phyloP scores from a whole-genome alignment of 495 filamentous ascomycete genomes.

The Penicillium macrosclerotiorum region DNA sequence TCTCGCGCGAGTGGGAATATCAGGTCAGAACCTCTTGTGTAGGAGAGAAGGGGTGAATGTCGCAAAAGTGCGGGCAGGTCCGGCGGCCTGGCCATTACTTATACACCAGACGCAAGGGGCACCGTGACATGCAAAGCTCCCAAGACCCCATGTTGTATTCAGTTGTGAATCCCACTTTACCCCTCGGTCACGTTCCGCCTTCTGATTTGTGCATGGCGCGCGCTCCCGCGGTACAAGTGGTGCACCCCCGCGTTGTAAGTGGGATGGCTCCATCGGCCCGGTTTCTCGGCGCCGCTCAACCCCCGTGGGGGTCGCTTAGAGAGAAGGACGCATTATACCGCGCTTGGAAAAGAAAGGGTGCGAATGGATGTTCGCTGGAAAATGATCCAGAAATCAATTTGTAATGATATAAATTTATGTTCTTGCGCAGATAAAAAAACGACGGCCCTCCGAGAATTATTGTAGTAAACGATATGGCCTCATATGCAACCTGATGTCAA shows the following conservation, averaged over 20 bases:
- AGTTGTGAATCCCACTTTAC: constrained; percentile 5
- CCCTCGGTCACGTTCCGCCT: background rate
- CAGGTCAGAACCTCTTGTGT: background rate
- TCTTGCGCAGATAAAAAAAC: no score
- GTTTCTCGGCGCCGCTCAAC: background rate
- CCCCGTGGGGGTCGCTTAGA: background rate
- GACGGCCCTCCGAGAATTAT: no score
- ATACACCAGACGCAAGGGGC: constrained; percentile 1
- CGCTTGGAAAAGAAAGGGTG: background rate
- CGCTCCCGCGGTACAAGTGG: constrained; percentile 1
- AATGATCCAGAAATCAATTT: background rate
- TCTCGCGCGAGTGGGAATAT: background rate
- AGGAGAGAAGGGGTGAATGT: background rate
- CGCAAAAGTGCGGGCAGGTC: background rate
- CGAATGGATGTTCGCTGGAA: background rate
- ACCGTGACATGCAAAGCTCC: background rate
- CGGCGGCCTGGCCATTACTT: background rate
- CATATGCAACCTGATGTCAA: no score
- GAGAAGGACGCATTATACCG: background rate
- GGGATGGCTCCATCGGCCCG: background rate
- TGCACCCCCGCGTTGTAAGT: background rate
- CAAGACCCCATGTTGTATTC: background rate
- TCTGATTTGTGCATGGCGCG: background rate
- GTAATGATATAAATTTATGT: no score
- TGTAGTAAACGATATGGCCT: no score